Percentiles rank a stretch among this genome's conserved stretches.
These are phyloP conservation scores for Apiotrichum montevideense DNA, from an alignment of 1,284 basidiomycete species.

Conservation along the genomic window DNA sequence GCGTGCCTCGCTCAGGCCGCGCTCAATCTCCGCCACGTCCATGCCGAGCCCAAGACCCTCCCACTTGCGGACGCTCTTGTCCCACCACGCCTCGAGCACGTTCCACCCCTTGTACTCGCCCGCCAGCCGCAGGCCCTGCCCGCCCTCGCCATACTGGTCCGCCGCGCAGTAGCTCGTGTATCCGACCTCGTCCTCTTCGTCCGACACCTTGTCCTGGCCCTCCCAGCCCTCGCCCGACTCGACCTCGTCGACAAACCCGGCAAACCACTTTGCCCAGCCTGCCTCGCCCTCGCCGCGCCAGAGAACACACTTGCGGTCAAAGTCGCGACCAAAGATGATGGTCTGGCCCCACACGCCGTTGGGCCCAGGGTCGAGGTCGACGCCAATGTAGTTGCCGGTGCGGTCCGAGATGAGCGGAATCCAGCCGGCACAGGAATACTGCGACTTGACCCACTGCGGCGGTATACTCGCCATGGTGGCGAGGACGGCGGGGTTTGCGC, in stretches of 20 bases:
- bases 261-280: constrained; percentile 93
- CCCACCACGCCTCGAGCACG: constrained; percentile 84
- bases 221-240: constrained; percentile 84
- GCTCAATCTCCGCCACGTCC: constrained; percentile 43
- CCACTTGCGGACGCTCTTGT: constrained; percentile 77
- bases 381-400: constrained; percentile 91
- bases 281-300: constrained; percentile 82
- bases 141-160: constrained; percentile 62
- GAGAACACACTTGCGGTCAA: constrained; percentile 94
- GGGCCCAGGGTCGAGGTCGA: constrained; percentile 83
- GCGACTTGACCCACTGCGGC: constrained; percentile 78
- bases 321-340: constrained; percentile 94
- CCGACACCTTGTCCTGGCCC: constrained; percentile 53
- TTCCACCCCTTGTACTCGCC: constrained; percentile 86
- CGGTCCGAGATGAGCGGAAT: constrained; percentile 90
- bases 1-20: constrained; percentile 35
- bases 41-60: constrained; percentile 65
- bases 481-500: constrained; percentile 63
- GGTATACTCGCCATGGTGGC: constrained; percentile 84
- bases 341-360: constrained; percentile 79
- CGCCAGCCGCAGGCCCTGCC: constrained; percentile 59
- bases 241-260: constrained; percentile 86
- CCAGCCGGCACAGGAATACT: constrained; percentile 93
- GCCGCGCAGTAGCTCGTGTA: constrained; percentile 79
- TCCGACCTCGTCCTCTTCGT: constrained; percentile 64